phyloP scores from a whole-genome alignment of 2,329 filamentous ascomycete genomes.

The Gyromitra esculenta region DNA sequence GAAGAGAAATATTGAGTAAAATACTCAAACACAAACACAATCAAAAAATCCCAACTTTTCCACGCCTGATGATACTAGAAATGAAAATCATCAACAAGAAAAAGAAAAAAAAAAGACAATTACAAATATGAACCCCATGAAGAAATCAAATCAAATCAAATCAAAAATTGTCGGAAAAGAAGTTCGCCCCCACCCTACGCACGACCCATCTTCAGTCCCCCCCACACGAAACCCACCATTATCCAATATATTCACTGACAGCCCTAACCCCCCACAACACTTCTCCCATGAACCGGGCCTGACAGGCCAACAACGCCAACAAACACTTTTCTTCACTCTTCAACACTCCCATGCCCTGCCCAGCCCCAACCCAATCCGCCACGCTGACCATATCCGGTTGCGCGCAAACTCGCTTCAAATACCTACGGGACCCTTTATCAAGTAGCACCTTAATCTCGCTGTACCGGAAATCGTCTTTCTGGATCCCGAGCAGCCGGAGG shows the following conservation, averaged over 20 bases:
- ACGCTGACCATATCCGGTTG: constrained; percentile 56
- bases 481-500: constrained; percentile 56
- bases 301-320: constrained; percentile 55
- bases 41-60: constrained; percentile 19
- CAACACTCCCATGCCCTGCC: constrained; percentile 52
- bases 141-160: neutral
- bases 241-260: constrained; percentile 56
- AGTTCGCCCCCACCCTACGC: constrained; percentile 6
- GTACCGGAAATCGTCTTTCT: constrained; percentile 57
- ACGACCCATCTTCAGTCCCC: neutral
- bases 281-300: constrained; percentile 57
- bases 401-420: constrained; percentile 56
- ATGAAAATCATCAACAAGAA: constrained; percentile 4
- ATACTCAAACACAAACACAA: constrained; percentile 21
- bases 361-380: constrained; percentile 56
- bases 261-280: constrained; percentile 56
- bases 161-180: constrained; percentile 37
- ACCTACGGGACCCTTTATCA: constrained; percentile 55
- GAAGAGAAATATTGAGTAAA: constrained; percentile 18
- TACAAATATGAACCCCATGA: constrained; percentile 22
- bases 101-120: constrained; percentile 34
- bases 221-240: constrained; percentile 21
- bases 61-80: constrained; percentile 4
- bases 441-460: constrained; percentile 56
- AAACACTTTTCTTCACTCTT: constrained; percentile 55